Evolutionary conservation across 2,329 filamentous ascomycete genomes (phyloP), one percentile per base, ranked within the genome.

Genomic region (Ophiostoma ulmi): DNA sequence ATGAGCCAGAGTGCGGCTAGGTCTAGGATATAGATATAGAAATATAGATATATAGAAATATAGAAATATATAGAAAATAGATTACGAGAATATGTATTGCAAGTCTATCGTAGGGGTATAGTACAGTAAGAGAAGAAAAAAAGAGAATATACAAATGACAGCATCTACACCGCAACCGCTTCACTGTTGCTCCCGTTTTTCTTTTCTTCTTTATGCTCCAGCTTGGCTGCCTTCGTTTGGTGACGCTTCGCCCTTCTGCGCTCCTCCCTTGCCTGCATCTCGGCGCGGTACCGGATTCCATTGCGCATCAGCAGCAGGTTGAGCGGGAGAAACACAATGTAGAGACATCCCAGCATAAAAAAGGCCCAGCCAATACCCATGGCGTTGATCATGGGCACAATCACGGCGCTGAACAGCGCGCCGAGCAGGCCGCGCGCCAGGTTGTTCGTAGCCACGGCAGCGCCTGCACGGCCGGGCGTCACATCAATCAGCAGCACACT

Each of bases 401-500:
- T 83, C 1, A 83, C 79, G 0, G 84, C 85, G 20, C 81, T 85
- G 1, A 82, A 83, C 0, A 80, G 82, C 0, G 87, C 87, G 0
- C 85, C 86, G 1, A 88, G 75, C 2, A 86, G 76, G 70, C 87
- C 89, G 5, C 86, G 77, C 0, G 83, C 81, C 17, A 89, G 74
- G 72, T 88, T 88, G 72, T 85, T 86, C 0, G 85, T 82, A 0
- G 86, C 86, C 0, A 85, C 85, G 0, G 85, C 86, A 0, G 84
- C 83, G 0, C 84, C 85, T 0, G 86, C 83, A 22, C 80, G 81
- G 0, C 79, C 79, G 0, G 85, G 85, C 71, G 86, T 83, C 8
- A 88, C 80, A 73, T 89, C 87, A 4, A 88, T 80, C 2, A 88
- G 79, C 65, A 89, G 76, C 0, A 83, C 81, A 69, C 81, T 86